phyloP scores from a whole-genome alignment of 1,284 basidiomycete genomes.

The Apiotrichum porosum region DNA sequence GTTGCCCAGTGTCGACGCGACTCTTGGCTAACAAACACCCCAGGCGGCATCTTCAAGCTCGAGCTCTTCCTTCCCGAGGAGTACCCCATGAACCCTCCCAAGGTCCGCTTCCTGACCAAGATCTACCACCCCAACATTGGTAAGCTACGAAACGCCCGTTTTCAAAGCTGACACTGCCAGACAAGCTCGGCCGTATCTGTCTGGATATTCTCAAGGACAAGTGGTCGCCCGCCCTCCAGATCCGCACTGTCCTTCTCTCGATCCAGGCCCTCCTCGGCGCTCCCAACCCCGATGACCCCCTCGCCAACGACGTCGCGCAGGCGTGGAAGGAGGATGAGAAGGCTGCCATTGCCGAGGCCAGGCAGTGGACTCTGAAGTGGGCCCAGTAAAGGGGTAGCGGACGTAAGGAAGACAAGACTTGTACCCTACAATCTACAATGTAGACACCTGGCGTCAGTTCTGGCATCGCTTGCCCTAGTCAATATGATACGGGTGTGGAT shows the following conservation, averaged over 20 bases:
- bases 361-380: constrained; percentile 71
- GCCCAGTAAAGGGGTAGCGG: too few relatives aligned
- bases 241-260: constrained; percentile 93
- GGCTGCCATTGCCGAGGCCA: constrained; percentile 80
- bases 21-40: too few relatives aligned
- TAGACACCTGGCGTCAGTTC: not conserved
- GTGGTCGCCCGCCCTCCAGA: constrained; percentile 98
- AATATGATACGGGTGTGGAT: not conserved
- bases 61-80: constrained; percentile 98
- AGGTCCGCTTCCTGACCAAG: constrained; percentile 97
- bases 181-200: constrained; percentile 97
- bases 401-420: too few relatives aligned
- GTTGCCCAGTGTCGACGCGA: too few relatives aligned
- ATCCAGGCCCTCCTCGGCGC: constrained; percentile 92
- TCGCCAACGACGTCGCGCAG: constrained; percentile 84
- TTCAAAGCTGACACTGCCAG: constrained; percentile 56
- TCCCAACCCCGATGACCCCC: constrained; percentile 98
- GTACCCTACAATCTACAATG: too few relatives aligned
- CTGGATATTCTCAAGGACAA: constrained; percentile 98
- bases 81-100: constrained; percentile 98
- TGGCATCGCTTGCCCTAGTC: too few relatives aligned
- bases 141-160: too few relatives aligned
- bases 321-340: constrained; percentile 98
- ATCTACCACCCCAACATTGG: constrained; percentile 99
- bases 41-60: constrained; percentile 88